Evolutionary conservation across 768 basidiomycete genomes (phyloP), one percentile per base, ranked within the genome.

Genomic region (Mycena pura): DNA sequence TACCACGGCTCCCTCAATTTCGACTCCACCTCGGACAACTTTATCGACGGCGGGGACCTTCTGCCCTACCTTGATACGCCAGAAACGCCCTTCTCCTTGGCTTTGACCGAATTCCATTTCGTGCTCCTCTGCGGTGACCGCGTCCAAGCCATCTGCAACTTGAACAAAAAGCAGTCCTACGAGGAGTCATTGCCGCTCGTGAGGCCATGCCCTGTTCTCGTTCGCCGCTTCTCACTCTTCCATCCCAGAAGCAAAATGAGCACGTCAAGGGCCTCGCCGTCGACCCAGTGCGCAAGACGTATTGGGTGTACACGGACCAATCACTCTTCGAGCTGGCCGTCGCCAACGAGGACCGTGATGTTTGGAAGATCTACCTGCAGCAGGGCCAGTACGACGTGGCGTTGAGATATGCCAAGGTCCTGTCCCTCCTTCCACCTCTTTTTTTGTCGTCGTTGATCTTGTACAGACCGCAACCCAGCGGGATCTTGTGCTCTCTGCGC

Each of bases 71-170:
- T n/a, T n/a, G n/a, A n/a, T n/a, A n/a, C n/a, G n/a, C n/a, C n/a
- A 6, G 81, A 86, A 50, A 69, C 83, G 15, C 96, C 96, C 0
- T 64, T 86, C 5, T 92, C 94, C 3, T 86, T 96, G 69, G 83
- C 88, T 10, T 77, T 97, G 54, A 96, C 96, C 0, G 92, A 96
- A 70, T 97, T 92, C 71, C 97, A 99, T 71, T 93, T 95, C 70
- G 76, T 99, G 19, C 74, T 98, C 5, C 79, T 99, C 5, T 96
- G 94, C 76, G 80, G 79, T 39, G 90, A 96, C 69, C 82, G 89
- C 41, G 80, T 98, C 10, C 77, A 87, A 14, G 94, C 86, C 5
- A 81, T 98, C 31, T 93, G 91, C 57, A 84, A 85, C 58, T 78
- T 98, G 47, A 88, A 94, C 66, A 93, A 96, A 64, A 84, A 86